These are phyloP conservation scores for Xenoacremonium recifei DNA, from an alignment of 2,329 filamentous ascomycete species.

Conservation along the genomic window DNA sequence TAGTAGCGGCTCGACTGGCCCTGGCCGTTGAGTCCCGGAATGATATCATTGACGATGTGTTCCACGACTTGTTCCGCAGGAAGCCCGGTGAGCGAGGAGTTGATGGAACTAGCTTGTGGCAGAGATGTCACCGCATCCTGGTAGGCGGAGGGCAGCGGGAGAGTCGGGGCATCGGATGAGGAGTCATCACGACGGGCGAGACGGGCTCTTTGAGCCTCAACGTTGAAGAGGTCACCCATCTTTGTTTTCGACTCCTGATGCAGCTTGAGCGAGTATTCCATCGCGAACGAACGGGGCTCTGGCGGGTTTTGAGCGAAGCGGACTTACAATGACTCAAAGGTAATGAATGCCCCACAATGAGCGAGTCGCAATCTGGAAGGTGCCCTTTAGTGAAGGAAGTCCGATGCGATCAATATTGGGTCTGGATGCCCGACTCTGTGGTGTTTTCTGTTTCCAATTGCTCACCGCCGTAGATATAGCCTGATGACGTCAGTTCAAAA, in stretches of 20 bases:
- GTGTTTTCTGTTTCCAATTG: no score
- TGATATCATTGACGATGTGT: slow-evolving; percentile 46
- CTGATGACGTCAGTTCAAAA: no score
- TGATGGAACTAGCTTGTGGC: slow-evolving; percentile 26
- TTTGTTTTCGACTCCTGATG: not conserved
- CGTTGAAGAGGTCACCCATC: slow-evolving; percentile 26
- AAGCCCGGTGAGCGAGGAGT: slow-evolving; percentile 32
- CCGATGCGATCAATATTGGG: no score
- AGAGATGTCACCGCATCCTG: slow-evolving; percentile 39
- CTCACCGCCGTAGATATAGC: no score
- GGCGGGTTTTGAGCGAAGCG: no score
- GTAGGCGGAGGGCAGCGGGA: slow-evolving; percentile 37
- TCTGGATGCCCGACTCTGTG: no score
- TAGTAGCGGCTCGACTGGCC: slow-evolving; percentile 71
- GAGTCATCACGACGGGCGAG: slow-evolving; percentile 19
- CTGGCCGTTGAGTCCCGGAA: slow-evolving; percentile 64
- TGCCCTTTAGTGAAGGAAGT: no score
- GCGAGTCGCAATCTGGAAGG: no score
- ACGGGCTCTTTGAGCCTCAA: slow-evolving; percentile 21
- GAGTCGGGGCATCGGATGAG: slow-evolving; percentile 30
- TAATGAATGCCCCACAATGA: no score
- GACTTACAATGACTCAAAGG: no score
- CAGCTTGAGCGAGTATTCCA: no score
- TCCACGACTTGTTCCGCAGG: slow-evolving; percentile 27
- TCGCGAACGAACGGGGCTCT: no score